Evolutionary conservation across 1,284 basidiomycete species (phyloP).

Genomic region (Fomitopsis pinicola): DNA sequence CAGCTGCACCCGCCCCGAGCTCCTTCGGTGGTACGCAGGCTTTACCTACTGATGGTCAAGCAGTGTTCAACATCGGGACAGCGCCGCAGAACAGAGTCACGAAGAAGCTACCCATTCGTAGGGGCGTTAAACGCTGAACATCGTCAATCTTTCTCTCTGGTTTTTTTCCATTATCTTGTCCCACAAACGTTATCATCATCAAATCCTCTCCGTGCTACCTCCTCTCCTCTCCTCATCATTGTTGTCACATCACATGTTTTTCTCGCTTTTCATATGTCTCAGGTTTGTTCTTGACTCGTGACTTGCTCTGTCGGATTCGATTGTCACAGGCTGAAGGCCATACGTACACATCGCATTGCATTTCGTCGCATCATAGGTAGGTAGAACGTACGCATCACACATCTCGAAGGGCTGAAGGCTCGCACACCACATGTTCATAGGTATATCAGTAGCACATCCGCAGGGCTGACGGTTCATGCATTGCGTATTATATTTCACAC

Average conservation of each 20-base stretch:
- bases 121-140: constrained; percentile 23
- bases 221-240: not conserved
- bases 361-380: constrained; percentile 4
- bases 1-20: constrained; percentile 15
- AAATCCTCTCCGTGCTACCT: not conserved
- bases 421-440: constrained; percentile 9
- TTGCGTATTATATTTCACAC: constrained; percentile 20
- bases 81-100: constrained; percentile 20
- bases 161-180: not conserved
- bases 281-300: not conserved
- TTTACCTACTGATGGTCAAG: constrained; percentile 16
- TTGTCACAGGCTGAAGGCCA: constrained; percentile 9
- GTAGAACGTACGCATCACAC: constrained; percentile 1
- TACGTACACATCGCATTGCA: not conserved
- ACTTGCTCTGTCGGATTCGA: constrained; percentile 1
- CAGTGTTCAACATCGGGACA: constrained; percentile 31
- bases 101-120: constrained; percentile 30
- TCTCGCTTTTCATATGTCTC: not conserved
- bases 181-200: not conserved
- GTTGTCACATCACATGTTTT: not conserved
- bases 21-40: constrained; percentile 23
- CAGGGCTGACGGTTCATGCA: constrained; percentile 28
- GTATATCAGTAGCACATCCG: constrained; percentile 9
- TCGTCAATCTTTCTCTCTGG: not conserved
- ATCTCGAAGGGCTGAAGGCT: not conserved